Evolutionary conservation across 805 yeast species (phyloP).

Genomic region (Scheffersomyces coipomensis): DNA sequence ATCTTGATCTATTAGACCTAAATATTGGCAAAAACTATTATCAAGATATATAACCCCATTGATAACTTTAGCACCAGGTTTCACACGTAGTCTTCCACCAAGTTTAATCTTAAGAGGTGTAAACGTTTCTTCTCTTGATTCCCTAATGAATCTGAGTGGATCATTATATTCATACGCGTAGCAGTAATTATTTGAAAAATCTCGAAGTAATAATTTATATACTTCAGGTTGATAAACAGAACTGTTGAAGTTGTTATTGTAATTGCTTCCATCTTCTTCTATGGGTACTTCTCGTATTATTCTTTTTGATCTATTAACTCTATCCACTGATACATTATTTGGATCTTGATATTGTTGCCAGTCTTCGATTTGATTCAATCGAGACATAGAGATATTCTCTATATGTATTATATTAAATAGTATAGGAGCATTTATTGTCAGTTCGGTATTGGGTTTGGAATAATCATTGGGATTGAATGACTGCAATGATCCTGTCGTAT

Average conservation of each 20-base stretch:
- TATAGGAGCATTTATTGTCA: constrained; percentile 8
- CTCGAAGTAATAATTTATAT: constrained; percentile 60
- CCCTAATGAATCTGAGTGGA: constrained; percentile 47
- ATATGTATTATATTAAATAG: constrained; percentile 58
- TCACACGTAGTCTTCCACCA: constrained; percentile 59
- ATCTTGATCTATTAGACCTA: constrained; percentile 25
- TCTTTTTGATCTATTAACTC: constrained; percentile 30
- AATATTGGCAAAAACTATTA: constrained; percentile 27
- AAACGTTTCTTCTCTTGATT: constrained; percentile 14
- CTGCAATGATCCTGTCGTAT: not conserved
- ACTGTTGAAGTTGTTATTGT: not conserved
- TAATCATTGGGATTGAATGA: constrained; percentile 10
- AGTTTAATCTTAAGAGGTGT: constrained; percentile 43
- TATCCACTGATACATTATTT: constrained; percentile 58
- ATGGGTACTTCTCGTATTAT: constrained; percentile 51
- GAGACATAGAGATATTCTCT: constrained; percentile 52
- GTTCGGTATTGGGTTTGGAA: constrained; percentile 1
- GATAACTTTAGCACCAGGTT: constrained; percentile 44
- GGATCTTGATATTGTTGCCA: constrained; percentile 53
- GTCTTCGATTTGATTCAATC: constrained; percentile 53
- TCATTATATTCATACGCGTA: constrained; percentile 57
- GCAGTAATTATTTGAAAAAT: constrained; percentile 45
- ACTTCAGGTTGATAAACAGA: constrained; percentile 16
- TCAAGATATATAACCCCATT: constrained; percentile 46
- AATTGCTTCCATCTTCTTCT: constrained; percentile 28